A percentile compares a stretch with the other conserved stretches of the same genome.
Evolutionary conservation across 495 filamentous ascomycete genomes (phyloP).

Genomic region (Tricharina praecox): DNA sequence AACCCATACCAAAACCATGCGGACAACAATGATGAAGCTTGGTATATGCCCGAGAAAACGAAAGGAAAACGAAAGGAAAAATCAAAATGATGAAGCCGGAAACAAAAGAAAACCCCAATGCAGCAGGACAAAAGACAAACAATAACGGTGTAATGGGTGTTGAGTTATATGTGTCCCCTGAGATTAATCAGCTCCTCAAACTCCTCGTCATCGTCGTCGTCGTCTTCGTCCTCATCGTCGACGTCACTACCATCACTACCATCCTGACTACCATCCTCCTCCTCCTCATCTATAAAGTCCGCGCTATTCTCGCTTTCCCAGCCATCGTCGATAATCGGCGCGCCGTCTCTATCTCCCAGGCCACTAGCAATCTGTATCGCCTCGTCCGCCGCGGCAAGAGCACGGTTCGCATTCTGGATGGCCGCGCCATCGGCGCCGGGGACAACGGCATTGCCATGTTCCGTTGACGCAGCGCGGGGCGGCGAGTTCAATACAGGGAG

Average conservation of each 20-base stretch:
- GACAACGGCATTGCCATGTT: constrained; percentile 12
- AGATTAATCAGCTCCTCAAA: constrained; percentile 47
- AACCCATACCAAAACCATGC: too few relatives aligned
- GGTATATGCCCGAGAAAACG: too few relatives aligned
- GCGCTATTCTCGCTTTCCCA: constrained; percentile 26
- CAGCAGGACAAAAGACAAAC: not conserved
- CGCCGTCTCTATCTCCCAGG: constrained; percentile 29
- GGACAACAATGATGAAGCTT: too few relatives aligned
- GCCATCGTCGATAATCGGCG: constrained; percentile 25
- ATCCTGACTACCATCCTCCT: constrained; percentile 27
- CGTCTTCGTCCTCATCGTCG: constrained; percentile 28
- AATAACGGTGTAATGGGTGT: not conserved
- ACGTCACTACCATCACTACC: constrained; percentile 29
- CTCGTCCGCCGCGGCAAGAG: constrained; percentile 32
- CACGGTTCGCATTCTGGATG: constrained; percentile 46
- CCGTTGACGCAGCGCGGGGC: constrained; percentile 10
- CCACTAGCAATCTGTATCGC: constrained; percentile 26
- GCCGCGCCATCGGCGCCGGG: constrained; percentile 39
- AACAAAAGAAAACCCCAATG: not conserved
- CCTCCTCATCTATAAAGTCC: constrained; percentile 29
- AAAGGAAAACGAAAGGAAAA: not conserved
- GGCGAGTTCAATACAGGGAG: constrained; percentile 8
- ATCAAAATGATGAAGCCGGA: not conserved
- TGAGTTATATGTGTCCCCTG: constrained; percentile 44
- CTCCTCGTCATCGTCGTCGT: constrained; percentile 37